Percentiles rank a stretch among this genome's conserved stretches.
Evolutionary conservation across 495 filamentous ascomycete species (phyloP).

Genomic region (Hypomontagnella submonticulosa): DNA sequence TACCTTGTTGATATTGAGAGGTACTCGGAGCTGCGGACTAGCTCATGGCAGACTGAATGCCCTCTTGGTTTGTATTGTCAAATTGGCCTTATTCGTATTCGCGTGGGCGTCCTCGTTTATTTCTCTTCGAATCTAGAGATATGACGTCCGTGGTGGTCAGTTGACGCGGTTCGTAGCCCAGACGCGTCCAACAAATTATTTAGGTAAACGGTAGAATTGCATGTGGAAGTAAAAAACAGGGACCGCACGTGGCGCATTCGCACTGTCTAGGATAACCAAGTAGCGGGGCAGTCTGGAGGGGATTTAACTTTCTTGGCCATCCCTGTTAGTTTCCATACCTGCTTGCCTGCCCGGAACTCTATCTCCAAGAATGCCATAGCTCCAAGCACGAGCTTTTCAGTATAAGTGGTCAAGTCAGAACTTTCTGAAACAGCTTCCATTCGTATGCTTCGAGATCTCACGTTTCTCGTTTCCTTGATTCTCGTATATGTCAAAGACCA

Average conservation of each 20-base stretch:
- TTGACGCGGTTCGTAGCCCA: constrained; percentile 29
- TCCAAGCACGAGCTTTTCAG: constrained; percentile 1
- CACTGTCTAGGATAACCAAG: constrained; percentile 26
- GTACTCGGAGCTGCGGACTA: neutral
- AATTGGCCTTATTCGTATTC: neutral
- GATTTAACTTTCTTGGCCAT: constrained; percentile 5
- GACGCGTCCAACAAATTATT: constrained; percentile 30
- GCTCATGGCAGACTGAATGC: constrained; percentile 16
- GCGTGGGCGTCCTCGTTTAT: neutral
- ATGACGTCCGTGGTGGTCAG: constrained; percentile 29
- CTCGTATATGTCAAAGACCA: constrained; percentile 1
- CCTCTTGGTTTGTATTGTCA: neutral
- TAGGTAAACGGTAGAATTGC: constrained; percentile 14
- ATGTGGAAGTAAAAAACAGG: constrained; percentile 17
- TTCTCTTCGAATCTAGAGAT: neutral
- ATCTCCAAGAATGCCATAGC: too few relatives aligned
- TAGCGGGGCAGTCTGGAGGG: constrained; percentile 17
- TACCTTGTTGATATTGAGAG: neutral
- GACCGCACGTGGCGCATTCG: constrained; percentile 31
- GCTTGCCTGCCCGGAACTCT: constrained; percentile 12
- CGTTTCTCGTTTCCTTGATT: constrained; percentile 13
- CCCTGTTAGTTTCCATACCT: constrained; percentile 22
- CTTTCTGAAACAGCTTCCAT: constrained; percentile 36
- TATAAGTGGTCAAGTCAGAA: constrained; percentile 17
- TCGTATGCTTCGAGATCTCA: constrained; percentile 22